Evolutionary conservation across 148 eudicot genomes (phyloP).

Genomic region (Amaranthus hypochondriacus): DNA sequence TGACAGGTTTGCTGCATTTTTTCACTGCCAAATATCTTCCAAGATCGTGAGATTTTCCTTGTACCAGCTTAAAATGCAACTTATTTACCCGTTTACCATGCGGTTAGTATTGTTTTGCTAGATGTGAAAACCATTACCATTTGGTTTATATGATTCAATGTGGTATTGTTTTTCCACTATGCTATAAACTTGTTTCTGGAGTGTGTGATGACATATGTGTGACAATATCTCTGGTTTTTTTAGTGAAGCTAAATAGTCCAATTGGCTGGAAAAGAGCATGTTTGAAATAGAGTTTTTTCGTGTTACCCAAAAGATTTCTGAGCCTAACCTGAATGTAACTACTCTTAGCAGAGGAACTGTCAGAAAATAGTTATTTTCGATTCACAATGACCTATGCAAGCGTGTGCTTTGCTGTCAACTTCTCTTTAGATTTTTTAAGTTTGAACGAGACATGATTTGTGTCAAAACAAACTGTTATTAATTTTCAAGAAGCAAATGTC

Average conservation of each 20-base stretch:
- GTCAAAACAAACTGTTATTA: neutral
- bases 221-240: neutral
- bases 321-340: neutral
- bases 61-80: too few species aligned
- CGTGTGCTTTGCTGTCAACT: neutral
- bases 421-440: neutral
- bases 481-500: too few species aligned
- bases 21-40: too few species aligned
- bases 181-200: neutral
- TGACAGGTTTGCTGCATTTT: too few species aligned
- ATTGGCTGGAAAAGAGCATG: neutral
- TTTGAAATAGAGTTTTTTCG: neutral
- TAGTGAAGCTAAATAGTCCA: neutral
- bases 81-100: too few species aligned
- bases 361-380: neutral
- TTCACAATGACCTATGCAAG: neutral
- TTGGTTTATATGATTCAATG: too few species aligned
- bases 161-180: too few species aligned
- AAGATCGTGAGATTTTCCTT: too few species aligned
- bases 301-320: neutral
- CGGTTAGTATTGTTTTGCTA: too few species aligned
- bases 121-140: too few species aligned
- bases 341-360: neutral
- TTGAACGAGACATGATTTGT: neutral
- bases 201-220: neutral